Base-by-base conservation (phyloP, 2,329 filamentous ascomycete species). In the Albophoma yamanashiensis region DNA sequence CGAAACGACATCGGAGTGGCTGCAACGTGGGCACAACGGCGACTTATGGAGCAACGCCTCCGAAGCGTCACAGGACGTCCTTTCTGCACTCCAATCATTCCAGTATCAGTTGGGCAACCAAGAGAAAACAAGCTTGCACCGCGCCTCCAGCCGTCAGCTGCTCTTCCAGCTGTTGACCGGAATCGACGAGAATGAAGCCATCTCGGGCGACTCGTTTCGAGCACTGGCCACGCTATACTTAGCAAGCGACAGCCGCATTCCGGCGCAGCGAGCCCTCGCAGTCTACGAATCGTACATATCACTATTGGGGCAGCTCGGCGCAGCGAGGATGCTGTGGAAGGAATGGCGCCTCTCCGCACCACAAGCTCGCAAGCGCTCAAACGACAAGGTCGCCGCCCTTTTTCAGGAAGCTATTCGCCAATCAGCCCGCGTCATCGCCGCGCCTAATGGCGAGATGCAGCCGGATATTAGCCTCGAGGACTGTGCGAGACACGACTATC, bases 121-220 rank as follows among this genome's bases (percentile, higher is more conserved):
- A 15, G 12, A 36, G 7, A 22, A 40, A 6, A 36, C 45, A 0
- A 47, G 50, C 34, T 31, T 55, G 39, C 55, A 56, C 22, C 22
- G 52, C 1, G 31, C 34, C 34, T 50, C 58, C n/a, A 61, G 64
- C 17, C 67, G 69, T 27, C 67, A 68, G 45, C 43, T 59, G 12
- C 65, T 74, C 20, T 59, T 74, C 2, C 63, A 67, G 36, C 34
- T 73, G 9, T 61, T 74, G 34, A 70, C 69, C 12, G 71, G 71
- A 8, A 43, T 69, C 27, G 61, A 66, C 34, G 64, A 70, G n/a
- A 57, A 66, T 25, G 59, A 61, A 3, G 25, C 59, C 17, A 57
- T 68, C 27, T 60, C 61, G 9, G 38, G 61, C n/a, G 61, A 64
- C 36, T 72, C 67, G 3, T 60, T 74, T 57, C 64, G 68, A 50